These are phyloP conservation scores for Stylosanthes scabra DNA, from an alignment of 331 rosid species.

Conservation along the genomic window DNA sequence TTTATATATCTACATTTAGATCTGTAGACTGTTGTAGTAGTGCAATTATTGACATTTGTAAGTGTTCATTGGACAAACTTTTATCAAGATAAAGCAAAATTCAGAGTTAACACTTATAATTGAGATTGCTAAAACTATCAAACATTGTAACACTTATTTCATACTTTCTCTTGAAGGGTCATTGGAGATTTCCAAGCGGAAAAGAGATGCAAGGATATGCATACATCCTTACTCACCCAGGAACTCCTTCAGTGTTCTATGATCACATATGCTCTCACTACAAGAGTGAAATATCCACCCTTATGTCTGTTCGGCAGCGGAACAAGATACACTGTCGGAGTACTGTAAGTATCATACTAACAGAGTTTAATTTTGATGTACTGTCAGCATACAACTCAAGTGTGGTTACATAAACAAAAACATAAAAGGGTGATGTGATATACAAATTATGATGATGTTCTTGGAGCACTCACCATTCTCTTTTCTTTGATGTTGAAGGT, in stretches of 20 bases:
- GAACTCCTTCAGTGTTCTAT: slow-evolving; percentile 88
- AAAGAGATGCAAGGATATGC: slow-evolving; percentile 99
- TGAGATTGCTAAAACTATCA: slow-evolving; percentile 5
- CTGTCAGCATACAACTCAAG: no score
- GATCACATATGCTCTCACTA: slow-evolving; percentile 87
- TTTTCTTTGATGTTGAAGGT: slow-evolving; percentile 51
- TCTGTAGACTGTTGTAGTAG: not conserved
- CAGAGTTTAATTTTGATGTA: no score
- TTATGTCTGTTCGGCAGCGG: slow-evolving; percentile 72
- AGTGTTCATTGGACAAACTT: not conserved
- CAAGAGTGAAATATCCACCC: slow-evolving; percentile 60
- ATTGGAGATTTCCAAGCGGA: slow-evolving; percentile 92
- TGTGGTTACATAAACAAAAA: not conserved
- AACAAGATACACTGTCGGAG: slow-evolving; percentile 81
- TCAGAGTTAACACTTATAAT: not conserved
- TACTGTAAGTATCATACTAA: slow-evolving; percentile 58
- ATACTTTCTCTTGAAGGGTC: slow-evolving; percentile 72
- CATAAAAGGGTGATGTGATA: not conserved
- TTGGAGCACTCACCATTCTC: slow-evolving; percentile 22
- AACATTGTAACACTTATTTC: slow-evolving; percentile 12
- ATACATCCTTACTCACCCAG: slow-evolving; percentile 96
- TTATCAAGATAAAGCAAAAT: not conserved
- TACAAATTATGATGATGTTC: no score
- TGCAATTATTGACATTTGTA: not conserved
- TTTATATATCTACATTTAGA: not conserved